Evolutionary conservation across 768 basidiomycete genomes (phyloP).

Genomic region (Lactarius pseudohatsudake): DNA sequence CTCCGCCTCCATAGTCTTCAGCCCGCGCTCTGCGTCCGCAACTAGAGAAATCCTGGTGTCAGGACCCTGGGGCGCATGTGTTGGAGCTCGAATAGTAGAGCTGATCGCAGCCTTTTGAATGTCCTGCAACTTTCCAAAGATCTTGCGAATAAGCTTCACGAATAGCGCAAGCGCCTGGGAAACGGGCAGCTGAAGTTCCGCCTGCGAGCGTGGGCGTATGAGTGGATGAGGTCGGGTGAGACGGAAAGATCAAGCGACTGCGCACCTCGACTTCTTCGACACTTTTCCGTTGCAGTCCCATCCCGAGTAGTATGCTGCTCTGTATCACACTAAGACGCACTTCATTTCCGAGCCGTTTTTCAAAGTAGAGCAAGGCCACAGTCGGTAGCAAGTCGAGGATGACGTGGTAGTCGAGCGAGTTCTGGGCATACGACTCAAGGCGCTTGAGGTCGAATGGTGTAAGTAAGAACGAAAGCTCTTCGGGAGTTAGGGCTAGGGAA

Average conservation of each 20-base stretch:
- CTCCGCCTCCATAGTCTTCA: slow-evolving; percentile 36
- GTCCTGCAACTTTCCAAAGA: slow-evolving; percentile 70
- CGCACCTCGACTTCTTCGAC: slow-evolving; percentile 87
- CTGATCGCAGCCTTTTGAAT: slow-evolving; percentile 79
- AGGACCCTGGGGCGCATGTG: slow-evolving; percentile 7
- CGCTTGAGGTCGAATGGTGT: slow-evolving; percentile 96
- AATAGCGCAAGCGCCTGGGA: slow-evolving; percentile 89
- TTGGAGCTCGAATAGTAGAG: slow-evolving; percentile 50
- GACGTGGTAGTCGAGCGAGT: slow-evolving; percentile 95
- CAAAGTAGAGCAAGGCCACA: slow-evolving; percentile 82
- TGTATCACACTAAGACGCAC: slow-evolving; percentile 83
- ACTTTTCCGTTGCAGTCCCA: slow-evolving; percentile 86
- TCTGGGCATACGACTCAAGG: slow-evolving; percentile 92
- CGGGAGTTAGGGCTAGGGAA: slow-evolving; percentile 45
- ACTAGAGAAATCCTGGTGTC: not conserved
- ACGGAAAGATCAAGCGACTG: not conserved
- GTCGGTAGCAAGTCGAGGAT: slow-evolving; percentile 88
- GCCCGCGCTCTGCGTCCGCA: slow-evolving; percentile 33
- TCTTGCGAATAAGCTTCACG: slow-evolving; percentile 85
- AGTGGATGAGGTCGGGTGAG: slow-evolving; percentile 1
- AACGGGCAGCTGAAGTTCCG: slow-evolving; percentile 80
- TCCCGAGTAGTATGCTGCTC: slow-evolving; percentile 83
- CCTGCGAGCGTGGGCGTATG: slow-evolving; percentile 39
- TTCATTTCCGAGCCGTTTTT: slow-evolving; percentile 63
- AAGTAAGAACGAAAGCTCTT: slow-evolving; percentile 61